Conservation (phyloP, 192 early-diverging fungal genomes). For the Backusella parvicylindrica region DNA sequence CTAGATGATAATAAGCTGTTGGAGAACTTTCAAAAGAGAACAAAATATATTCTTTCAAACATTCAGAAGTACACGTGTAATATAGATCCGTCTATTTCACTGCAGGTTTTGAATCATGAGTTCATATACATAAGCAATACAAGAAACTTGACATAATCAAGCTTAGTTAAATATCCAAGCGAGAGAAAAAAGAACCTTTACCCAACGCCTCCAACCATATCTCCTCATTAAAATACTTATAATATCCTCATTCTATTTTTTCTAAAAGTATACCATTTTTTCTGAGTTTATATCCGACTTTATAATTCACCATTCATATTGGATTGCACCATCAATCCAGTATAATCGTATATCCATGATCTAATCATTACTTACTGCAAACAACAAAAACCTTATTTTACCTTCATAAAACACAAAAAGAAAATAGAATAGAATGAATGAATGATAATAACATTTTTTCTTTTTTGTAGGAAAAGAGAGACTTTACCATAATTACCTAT, state of each 20-base stretch:
- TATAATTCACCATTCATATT: background rate
- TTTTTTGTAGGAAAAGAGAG: background rate
- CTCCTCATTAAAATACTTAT: background rate
- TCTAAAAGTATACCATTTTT: background rate
- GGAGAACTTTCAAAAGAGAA: no score
- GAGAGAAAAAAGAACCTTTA: background rate
- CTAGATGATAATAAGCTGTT: no score
- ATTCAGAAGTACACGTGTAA: no score
- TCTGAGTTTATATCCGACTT: background rate
- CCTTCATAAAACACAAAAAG: background rate
- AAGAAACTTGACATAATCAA: background rate
- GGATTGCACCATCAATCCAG: background rate
- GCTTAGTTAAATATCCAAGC: background rate
- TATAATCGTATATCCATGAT: background rate
- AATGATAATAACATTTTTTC: background rate
- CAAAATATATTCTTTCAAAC: no score
- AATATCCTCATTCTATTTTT: background rate
- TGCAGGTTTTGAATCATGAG: no score
- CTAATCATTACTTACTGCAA: background rate
- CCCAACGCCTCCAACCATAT: background rate
- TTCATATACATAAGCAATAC: background rate
- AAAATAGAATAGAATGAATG: background rate
- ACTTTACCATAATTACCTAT: background rate
- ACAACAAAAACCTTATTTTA: background rate
- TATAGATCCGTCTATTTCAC: no score